Base-by-base conservation (phyloP, 2,329 filamentous ascomycete genomes). In the Eutypella sp. region DNA sequence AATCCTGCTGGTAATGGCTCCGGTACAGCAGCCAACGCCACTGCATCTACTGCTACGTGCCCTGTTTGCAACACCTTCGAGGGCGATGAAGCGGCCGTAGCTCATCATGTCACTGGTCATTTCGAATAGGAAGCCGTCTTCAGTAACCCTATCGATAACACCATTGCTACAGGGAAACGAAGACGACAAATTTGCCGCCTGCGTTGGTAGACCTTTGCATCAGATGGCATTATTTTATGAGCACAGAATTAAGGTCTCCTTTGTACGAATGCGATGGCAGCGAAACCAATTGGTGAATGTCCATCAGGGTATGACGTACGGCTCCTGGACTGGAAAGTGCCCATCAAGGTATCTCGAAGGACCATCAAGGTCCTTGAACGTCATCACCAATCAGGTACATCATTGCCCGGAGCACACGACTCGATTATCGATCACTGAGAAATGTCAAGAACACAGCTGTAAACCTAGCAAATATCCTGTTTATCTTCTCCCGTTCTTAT, bases 11-110 rank as follows among this genome's bases (percentile, higher is more conserved):
- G 40, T 37, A 48, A 50, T n/a, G 40, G 22, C 13, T n/a, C 37
- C 1, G 40, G 40, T 48, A 41, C 49, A 9, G 40, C 44, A 11
- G n/a, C 37, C 18, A 56, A 61, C 33, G 55, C 64, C 46, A 29
- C 59, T 54, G 42, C 64, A 51, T 23, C 67, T 56, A 40, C 62
- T 45, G 57, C 47, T 5, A 72, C 64, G 5, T 89, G 85, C 59
- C 85, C 85, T 0, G 79, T 89, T 1, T 89, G 85, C 58, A 73
- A 72, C 3, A 65, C 58, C 0, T 89, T 88, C 60, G 74, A 84
- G 53, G 85, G 85, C 1, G 84, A 89, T 53, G 84, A 84, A 55
- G 67, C 70, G 1, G 85, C 84, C 8, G 82, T 89, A 9, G 78
- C 78, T 9, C 74, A 84, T 62, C 85, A 89, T 56, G 81, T 88